These are phyloP conservation scores for Diaporthe ilicicola DNA, from an alignment of 2,329 filamentous ascomycete genomes.

Conservation along the genomic window DNA sequence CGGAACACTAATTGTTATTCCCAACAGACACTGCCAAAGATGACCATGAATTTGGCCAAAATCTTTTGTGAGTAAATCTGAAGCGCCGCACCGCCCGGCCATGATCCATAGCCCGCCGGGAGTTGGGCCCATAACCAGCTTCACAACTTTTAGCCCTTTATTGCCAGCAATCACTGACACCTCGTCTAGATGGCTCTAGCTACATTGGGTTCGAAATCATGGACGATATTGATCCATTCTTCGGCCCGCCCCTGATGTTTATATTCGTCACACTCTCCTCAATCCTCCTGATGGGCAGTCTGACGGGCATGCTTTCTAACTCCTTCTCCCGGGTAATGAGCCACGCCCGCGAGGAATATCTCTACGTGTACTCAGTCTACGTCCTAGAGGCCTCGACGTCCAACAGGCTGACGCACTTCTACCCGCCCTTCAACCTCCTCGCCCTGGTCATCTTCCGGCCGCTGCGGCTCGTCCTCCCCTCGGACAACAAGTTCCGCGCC, in stretches of 20 bases:
- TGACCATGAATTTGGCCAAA: conserved; percentile 81
- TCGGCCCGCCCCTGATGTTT: conserved; percentile 70
- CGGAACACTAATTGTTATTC: conserved; percentile 46
- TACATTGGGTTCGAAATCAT: conserved; percentile 78
- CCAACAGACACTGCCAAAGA: conserved; percentile 51
- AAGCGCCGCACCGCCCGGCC: background rate
- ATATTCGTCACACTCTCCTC: conserved; percentile 81
- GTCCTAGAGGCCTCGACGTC: conserved; percentile 73
- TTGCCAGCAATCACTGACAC: background rate
- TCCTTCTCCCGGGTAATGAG: conserved; percentile 73
- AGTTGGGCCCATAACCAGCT: no score
- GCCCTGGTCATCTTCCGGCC: conserved; percentile 77
- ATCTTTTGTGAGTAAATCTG: conserved; percentile 65
- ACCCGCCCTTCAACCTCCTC: conserved; percentile 77
- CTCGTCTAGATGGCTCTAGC: conserved; percentile 68
- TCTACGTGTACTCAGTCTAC: conserved; percentile 77
- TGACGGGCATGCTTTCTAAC: conserved; percentile 80
- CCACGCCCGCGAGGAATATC: conserved; percentile 76
- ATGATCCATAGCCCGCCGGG: no score
- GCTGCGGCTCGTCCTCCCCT: conserved; percentile 72
- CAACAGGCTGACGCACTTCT: conserved; percentile 75
- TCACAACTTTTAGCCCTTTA: no score
- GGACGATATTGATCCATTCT: conserved; percentile 65
- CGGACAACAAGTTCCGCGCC: conserved; percentile 68
- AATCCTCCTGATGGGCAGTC: conserved; percentile 79